Evolutionary conservation across 2,329 filamentous ascomycete genomes (phyloP).

Genomic region (Talaromyces sp.): DNA sequence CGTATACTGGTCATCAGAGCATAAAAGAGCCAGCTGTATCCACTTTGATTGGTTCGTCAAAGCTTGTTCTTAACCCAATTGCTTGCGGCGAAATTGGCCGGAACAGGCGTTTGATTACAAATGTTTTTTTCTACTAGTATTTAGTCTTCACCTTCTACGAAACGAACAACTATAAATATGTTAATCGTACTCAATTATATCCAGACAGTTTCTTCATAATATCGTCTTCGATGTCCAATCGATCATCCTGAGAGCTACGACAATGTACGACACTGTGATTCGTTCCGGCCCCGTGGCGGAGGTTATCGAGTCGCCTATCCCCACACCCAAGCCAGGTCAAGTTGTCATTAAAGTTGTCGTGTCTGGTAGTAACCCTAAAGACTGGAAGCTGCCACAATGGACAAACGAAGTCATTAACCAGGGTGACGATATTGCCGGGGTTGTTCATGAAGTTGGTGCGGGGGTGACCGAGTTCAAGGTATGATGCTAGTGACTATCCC

Average conservation of each 20-base stretch:
- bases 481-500: too few species aligned
- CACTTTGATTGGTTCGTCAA: neutral
- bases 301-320: slow-evolving; percentile 39
- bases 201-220: neutral
- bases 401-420: slow-evolving; percentile 28
- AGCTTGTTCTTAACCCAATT: neutral
- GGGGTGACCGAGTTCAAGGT: slow-evolving; percentile 48
- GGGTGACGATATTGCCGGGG: slow-evolving; percentile 49
- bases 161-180: neutral
- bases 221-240: neutral
- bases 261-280: slow-evolving; percentile 1
- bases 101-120: neutral
- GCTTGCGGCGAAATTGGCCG: neutral
- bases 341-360: slow-evolving; percentile 22
- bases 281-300: slow-evolving; percentile 3
- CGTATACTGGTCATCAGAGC: neutral
- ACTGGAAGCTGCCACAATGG: slow-evolving; percentile 16
- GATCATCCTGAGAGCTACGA: neutral
- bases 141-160: too few species aligned
- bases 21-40: neutral
- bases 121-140: neutral
- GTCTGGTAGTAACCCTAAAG: slow-evolving; percentile 7
- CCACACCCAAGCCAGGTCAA: slow-evolving; percentile 30
- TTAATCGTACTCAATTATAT: neutral
- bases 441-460: slow-evolving; percentile 46